Evolutionary conservation across 1,139 yeast genomes (phyloP).

Genomic region (Taiozyma sp.): DNA sequence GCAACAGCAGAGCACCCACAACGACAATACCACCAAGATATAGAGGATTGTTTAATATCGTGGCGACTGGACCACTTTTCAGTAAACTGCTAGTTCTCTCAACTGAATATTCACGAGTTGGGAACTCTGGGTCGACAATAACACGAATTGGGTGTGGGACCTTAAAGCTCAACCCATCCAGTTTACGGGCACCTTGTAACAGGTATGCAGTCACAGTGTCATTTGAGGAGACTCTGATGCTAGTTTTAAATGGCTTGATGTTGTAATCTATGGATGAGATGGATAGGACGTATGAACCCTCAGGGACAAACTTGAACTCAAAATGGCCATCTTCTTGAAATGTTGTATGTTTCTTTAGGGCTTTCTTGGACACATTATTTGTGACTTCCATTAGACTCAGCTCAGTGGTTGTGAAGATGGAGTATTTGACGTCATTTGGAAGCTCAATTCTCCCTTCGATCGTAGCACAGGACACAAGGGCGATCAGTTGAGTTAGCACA

Average conservation of each 20-base stretch:
- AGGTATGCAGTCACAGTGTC: constrained; percentile 8
- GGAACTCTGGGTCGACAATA: constrained; percentile 22
- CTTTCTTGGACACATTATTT: neutral
- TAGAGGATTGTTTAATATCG: constrained; percentile 31
- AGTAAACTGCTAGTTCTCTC: constrained; percentile 28
- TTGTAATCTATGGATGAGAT: constrained; percentile 17
- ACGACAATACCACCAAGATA: constrained; percentile 29
- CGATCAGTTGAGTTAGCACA: neutral
- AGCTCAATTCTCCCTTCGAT: constrained; percentile 8
- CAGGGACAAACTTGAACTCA: constrained; percentile 9
- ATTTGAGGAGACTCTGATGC: constrained; percentile 11
- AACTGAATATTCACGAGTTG: constrained; percentile 29
- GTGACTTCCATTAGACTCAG: constrained; percentile 11
- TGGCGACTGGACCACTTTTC: constrained; percentile 31
- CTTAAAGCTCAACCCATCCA: constrained; percentile 4
- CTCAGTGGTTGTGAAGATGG: constrained; percentile 9
- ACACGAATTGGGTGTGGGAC: constrained; percentile 22
- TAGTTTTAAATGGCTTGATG: constrained; percentile 18
- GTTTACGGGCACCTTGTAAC: constrained; percentile 12
- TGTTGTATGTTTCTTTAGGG: constrained; percentile 7
- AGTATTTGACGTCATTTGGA: constrained; percentile 10
- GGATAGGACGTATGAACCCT: constrained; percentile 18
- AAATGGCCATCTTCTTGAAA: constrained; percentile 14
- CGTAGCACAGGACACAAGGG: neutral
- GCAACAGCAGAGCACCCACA: constrained; percentile 21